A percentile compares a stretch with the other conserved stretches of the same genome.
These are phyloP conservation scores for Triticum monococcum DNA, from an alignment of 176 grass and related monocot genomes.

Conservation along the genomic window DNA sequence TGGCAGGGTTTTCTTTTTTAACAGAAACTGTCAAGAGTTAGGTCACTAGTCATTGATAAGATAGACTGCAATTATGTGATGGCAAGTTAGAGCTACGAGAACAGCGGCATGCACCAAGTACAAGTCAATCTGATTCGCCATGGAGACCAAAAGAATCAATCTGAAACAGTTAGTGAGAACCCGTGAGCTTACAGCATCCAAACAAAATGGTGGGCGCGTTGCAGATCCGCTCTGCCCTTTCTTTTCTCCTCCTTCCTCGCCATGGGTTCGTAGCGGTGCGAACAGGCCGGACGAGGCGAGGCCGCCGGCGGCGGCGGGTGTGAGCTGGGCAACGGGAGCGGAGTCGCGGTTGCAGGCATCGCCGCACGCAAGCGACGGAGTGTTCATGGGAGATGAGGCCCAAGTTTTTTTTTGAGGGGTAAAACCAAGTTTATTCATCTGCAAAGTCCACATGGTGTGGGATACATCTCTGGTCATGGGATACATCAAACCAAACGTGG, in stretches of 20 bases:
- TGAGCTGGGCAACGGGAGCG: too few relatives aligned
- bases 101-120: not conserved
- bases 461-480: too few relatives aligned
- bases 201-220: not conserved
- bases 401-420: too few relatives aligned
- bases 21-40: slow-evolving; percentile 2
- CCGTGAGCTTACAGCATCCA: not conserved
- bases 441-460: too few relatives aligned
- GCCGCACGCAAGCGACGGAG: not conserved
- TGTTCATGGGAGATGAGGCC: not conserved
- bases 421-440: too few relatives aligned
- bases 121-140: not conserved
- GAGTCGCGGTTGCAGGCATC: not conserved
- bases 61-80: not conserved
- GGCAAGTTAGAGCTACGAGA: not conserved
- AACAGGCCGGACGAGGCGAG: not conserved
- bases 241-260: not conserved
- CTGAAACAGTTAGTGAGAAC: not conserved
- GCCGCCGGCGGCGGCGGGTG: too few relatives aligned
- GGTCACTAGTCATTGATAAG: not conserved
- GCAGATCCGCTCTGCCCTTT: not conserved
- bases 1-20: too few relatives aligned
- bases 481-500: too few relatives aligned
- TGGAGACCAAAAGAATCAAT: not conserved
- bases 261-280: not conserved